Evolutionary conservation across 495 filamentous ascomycete genomes (phyloP), one percentile per base, ranked within the genome.

Genomic region (Penicillium tannophilum): DNA sequence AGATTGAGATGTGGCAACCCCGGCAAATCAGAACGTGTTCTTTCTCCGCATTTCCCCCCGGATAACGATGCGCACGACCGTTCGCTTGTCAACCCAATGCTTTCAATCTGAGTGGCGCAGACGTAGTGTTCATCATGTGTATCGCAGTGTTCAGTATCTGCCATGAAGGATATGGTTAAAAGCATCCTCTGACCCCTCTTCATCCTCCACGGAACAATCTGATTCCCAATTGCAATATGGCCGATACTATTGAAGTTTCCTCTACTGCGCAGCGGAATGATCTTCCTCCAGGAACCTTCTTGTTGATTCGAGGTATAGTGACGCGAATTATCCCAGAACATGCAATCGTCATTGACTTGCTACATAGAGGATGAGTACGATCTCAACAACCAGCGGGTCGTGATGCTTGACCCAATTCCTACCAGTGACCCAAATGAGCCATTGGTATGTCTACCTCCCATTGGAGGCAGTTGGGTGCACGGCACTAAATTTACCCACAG

Each of bases 341-440:
- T 41, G n/a, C 2, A 50, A 49, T n/a, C n/a, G 5, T 50, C 11
- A 35, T 50, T 56, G 23, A 56, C 33, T 33, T 14, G 26, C 31
- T 11, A 9, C 17, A 12, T 33, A 69, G 73, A 69, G 6, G 59
- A 67, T 42, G 63, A 54, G 9, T 52, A 43, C 6, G 68, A 67
- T 30, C 20, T 54, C 1, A 53, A 68, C 10, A 56, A 48, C 7
- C 55, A 62, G 33, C 61, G 55, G 7, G 51, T 55, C 23, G 35
- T 76, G 8, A 55, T 71, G 43, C 70, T 73, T 4, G 63, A 68
- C 24, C 73, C 73, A 0, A 33, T 71, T 6, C 73, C 71, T 11
- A 68, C 65, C 6, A 60, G 47, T 35, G 72, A 76, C 43, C 70
- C 72, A 8, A 76, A 76, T 47, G 68, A 71, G 23, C 73, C 73